Base-by-base conservation (phyloP, 495 filamentous ascomycete genomes). In the Penicillium daleae region DNA sequence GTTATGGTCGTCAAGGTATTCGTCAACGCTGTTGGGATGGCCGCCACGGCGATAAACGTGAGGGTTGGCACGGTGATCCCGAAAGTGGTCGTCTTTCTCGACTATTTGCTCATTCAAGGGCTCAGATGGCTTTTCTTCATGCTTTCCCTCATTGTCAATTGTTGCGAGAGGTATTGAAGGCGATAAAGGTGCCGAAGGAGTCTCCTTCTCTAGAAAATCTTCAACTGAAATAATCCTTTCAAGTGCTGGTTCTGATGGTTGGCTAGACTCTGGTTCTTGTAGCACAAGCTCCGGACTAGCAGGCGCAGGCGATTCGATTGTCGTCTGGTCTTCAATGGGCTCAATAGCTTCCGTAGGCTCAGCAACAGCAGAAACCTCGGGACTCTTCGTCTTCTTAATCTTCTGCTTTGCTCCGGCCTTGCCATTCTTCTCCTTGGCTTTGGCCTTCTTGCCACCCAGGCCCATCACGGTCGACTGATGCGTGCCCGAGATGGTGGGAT, bases 371-470 rank as follows among this genome's bases (percentile, higher is more conserved):
- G 69, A 57, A 50, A 50, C 58, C 37, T 78, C 78, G 59, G 76
- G 75, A 56, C 57, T 68, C 71, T 78, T 77, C 33, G 56, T 63
- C 71, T 78, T 79, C 65, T 79, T 81, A 74, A 73, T 71, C 69
- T 78, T 78, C 68, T 72, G 67, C 62, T 76, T 78, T 42, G 60
- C 63, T 51, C 59, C 66, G 49, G 68, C 63, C 66, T 77, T 78
- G 66, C 66, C 66, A 65, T 61, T 68, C 42, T 75, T 73, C 32
- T 74, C 70, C 50, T 73, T 76, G 64, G 42, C 70, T 46, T 78
- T 81, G 56, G 57, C 66, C 61, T 76, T 77, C 68, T 78, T 78
- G 61, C 67, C 68, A 70, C 72, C 64, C 29, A 66, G 68, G 27
- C 62, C 71, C 76, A 79, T 79, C 22, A 62, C 69, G 69, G 57